These are phyloP conservation scores for Cytospora mali DNA, from an alignment of 2,329 filamentous ascomycete species.

Conservation along the genomic window DNA sequence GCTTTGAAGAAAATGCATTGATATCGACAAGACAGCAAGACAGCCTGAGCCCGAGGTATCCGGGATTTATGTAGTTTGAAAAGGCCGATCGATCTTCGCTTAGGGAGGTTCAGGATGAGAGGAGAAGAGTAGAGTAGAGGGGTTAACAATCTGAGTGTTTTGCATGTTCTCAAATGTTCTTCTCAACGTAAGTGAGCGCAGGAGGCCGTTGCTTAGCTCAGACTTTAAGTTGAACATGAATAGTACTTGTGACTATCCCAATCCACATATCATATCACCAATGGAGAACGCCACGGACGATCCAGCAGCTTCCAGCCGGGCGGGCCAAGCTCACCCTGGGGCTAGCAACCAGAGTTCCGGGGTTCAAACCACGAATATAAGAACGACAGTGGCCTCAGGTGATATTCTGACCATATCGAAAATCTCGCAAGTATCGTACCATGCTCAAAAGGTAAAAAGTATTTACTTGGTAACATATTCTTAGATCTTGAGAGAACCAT, in stretches of 20 bases:
- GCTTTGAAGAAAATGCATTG: background rate
- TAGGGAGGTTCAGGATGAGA: too few relatives aligned
- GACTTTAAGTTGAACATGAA: too few relatives aligned
- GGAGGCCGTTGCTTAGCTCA: too few relatives aligned
- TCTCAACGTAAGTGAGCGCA: too few relatives aligned
- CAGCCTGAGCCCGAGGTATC: background rate
- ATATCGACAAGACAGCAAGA: background rate
- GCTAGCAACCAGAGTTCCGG: background rate
- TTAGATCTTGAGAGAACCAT: background rate
- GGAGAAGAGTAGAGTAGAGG: too few relatives aligned
- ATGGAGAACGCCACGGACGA: background rate
- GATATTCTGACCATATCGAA: background rate
- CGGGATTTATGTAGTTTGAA: background rate
- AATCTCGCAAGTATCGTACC: background rate
- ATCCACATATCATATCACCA: background rate
- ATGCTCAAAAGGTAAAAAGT: background rate
- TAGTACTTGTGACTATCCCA: background rate
- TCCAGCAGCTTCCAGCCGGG: conserved; percentile 2
- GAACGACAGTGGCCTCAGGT: background rate
- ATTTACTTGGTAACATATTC: background rate
- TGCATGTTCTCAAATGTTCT: too few relatives aligned
- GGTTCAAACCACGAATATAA: background rate
- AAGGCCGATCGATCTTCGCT: too few relatives aligned
- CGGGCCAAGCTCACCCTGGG: conserved; percentile 21
- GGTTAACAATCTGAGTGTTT: too few relatives aligned